Evolutionary conservation across 1,284 basidiomycete species (phyloP).

Genomic region (Coniferiporia weirii): DNA sequence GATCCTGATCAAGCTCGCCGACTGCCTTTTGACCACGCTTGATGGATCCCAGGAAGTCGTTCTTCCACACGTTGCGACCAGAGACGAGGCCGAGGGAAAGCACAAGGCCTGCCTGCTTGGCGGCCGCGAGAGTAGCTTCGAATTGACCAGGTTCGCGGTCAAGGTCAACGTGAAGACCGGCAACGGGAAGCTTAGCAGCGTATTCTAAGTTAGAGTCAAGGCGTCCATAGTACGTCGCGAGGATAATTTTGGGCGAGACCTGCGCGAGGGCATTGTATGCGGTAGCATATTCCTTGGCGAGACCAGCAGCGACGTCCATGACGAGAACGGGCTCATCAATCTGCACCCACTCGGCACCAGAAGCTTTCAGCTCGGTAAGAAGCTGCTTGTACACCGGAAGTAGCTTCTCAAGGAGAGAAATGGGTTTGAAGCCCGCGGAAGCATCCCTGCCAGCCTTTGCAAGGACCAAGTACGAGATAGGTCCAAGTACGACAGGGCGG

Average conservation of each 20-base stretch:
- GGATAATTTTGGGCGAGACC: slow-evolving; percentile 85
- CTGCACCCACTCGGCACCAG: slow-evolving; percentile 93
- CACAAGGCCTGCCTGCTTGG: slow-evolving; percentile 78
- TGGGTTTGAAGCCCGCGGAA: slow-evolving; percentile 81
- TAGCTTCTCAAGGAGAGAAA: slow-evolving; percentile 87
- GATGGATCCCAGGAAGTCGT: slow-evolving; percentile 84
- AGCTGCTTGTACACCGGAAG: slow-evolving; percentile 92
- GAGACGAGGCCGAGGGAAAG: slow-evolving; percentile 97
- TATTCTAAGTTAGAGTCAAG: slow-evolving; percentile 90
- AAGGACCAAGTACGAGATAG: slow-evolving; percentile 92
- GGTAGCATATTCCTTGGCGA: slow-evolving; percentile 78
- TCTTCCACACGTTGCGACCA: slow-evolving; percentile 99
- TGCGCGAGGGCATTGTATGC: slow-evolving; percentile 82
- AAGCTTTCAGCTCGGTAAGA: slow-evolving; percentile 86
- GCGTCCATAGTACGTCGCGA: slow-evolving; percentile 96
- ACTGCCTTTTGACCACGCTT: slow-evolving; percentile 84
- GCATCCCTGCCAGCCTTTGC: slow-evolving; percentile 91
- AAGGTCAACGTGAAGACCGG: slow-evolving; percentile 95
- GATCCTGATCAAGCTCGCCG: slow-evolving; percentile 75
- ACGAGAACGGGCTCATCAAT: slow-evolving; percentile 97
- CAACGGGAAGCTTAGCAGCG: slow-evolving; percentile 89
- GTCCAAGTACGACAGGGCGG: slow-evolving; percentile 94
- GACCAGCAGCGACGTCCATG: slow-evolving; percentile 77
- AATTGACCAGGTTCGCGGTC: slow-evolving; percentile 92
- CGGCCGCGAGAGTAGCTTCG: slow-evolving; percentile 74